Base-by-base conservation (phyloP, 2,329 filamentous ascomycete genomes). In the Claviceps sp. region DNA sequence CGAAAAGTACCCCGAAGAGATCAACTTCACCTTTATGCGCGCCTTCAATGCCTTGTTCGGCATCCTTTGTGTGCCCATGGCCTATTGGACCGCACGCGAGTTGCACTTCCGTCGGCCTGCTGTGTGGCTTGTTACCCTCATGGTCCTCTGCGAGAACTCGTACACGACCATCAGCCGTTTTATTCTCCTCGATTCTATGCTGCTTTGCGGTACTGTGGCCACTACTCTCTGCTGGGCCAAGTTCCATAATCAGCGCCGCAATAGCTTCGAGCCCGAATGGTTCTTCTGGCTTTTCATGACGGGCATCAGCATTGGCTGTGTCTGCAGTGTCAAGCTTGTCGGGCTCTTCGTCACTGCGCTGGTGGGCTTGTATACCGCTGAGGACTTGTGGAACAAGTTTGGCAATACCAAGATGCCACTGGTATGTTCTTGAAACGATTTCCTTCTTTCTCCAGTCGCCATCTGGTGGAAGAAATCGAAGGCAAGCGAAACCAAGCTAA, bases 111-210 rank as follows among this genome's bases (percentile, higher is more conserved):
- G 82, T 65, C 82, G 86, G 58, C 84, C 88, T 43, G 86, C 90
- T 48, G 88, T 96, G 59, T 98, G 93, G 93, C 77, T 98, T 53
- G 84, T 97, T 54, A 93, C 90, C 20, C 74, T 97, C 61, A 96
- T 96, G 88, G 90, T 98, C 45, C 81, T 98, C 43, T 98, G 89
- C 74, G 93, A 98, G 70, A 98, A 98, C 75, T 97, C 93, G 50
- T 98, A 97, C 73, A 95, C 93, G 48, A 97, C 94, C 37, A 98
- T 98, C 70, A 96, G 90, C 71, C 83, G 93, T 55, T 98, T 98
- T 67, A 97, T 98, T 62, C 83, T 98, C 24, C 82, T 98, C 62
- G 93, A 98, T 70, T 97, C 93, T 0, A 98, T 98, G 93, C 80
- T 98, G 50, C 79, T 98, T 41, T 97, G 90, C 73, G 96, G 95